Conservation (phyloP, 768 basidiomycete genomes). For the Epithele typhae region DNA sequence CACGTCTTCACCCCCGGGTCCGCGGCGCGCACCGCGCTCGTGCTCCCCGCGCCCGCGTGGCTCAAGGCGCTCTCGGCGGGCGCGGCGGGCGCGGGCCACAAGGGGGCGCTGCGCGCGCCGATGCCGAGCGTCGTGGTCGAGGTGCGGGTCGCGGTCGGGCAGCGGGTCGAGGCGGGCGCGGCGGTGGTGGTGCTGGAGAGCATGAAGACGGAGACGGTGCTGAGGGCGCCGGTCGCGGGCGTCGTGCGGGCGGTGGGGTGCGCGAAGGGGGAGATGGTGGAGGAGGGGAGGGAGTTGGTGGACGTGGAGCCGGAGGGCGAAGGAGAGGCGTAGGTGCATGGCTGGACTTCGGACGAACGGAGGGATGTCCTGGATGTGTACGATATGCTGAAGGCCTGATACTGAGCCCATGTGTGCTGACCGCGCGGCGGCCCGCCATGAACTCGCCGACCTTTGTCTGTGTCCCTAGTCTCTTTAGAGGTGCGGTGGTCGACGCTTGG, state of each 20-base stretch:
- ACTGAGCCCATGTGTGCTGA: too few relatives aligned
- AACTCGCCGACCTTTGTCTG: too few relatives aligned
- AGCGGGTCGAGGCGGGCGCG: slow-evolving; percentile 77
- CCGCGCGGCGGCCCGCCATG: too few relatives aligned
- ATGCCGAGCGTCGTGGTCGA: slow-evolving; percentile 96
- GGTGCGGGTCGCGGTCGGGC: slow-evolving; percentile 72
- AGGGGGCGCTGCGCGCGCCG: slow-evolving; percentile 72
- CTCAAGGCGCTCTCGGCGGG: slow-evolving; percentile 64
- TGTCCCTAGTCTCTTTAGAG: too few relatives aligned
- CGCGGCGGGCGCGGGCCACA: slow-evolving; percentile 44
- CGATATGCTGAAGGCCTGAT: too few relatives aligned
- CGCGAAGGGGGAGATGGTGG: slow-evolving; percentile 86
- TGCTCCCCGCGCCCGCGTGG: too few relatives aligned
- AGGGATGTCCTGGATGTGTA: too few relatives aligned
- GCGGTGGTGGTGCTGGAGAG: slow-evolving; percentile 84
- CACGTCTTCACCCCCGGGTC: slow-evolving; percentile 57
- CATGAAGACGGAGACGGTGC: slow-evolving; percentile 95
- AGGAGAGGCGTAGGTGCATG: too few relatives aligned
- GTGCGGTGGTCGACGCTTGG: too few relatives aligned
- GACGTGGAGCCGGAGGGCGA: slow-evolving; percentile 26
- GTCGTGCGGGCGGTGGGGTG: slow-evolving; percentile 70
- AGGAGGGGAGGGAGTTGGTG: slow-evolving; percentile 78
- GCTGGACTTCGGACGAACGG: too few relatives aligned
- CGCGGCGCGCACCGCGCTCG: slow-evolving; percentile 55
- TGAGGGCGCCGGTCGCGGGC: slow-evolving; percentile 68